A percentile compares a stretch with the other conserved stretches of the same genome.
Evolutionary conservation across 495 filamentous ascomycete species (phyloP).

Genomic region (Penicillium samsonianum): DNA sequence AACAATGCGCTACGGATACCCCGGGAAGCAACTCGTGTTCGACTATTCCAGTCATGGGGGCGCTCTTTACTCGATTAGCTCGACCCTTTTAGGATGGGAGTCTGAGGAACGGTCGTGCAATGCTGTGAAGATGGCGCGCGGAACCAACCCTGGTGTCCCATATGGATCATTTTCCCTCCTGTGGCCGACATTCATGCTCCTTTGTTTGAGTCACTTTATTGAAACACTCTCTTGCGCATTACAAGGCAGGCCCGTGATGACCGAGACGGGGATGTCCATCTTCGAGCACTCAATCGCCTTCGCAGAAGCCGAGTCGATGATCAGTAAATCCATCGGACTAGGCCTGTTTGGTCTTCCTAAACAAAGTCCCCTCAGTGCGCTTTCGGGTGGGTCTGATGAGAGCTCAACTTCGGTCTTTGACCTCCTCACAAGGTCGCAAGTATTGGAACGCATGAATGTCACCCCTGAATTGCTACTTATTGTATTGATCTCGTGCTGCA

Average conservation of each 20-base stretch:
- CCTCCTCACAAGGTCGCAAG: conserved; percentile 43
- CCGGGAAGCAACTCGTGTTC: conserved; percentile 63
- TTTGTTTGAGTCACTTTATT: conserved; percentile 84
- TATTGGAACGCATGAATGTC: conserved; percentile 68
- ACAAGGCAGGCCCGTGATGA: conserved; percentile 75
- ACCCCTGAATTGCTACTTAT: conserved; percentile 88
- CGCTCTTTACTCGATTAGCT: conserved; percentile 69
- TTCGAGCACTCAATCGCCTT: conserved; percentile 97
- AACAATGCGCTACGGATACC: conserved; percentile 69
- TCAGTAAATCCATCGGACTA: conserved; percentile 72
- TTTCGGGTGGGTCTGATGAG: conserved; percentile 19
- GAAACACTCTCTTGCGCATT: conserved; percentile 85
- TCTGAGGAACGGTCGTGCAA: conserved; percentile 69
- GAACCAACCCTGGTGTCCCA: conserved; percentile 47
- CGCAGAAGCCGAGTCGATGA: conserved; percentile 87
- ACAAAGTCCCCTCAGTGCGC: conserved; percentile 32
- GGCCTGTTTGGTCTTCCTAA: conserved; percentile 59
- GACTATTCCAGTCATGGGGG: conserved; percentile 73
- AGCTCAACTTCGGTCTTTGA: conserved; percentile 34
- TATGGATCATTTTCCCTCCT: conserved; percentile 77
- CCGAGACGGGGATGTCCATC: conserved; percentile 93
- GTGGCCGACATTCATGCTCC: conserved; percentile 82
- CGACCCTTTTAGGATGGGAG: conserved; percentile 65
- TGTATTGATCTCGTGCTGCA: conserved; percentile 81
- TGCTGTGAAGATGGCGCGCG: conserved; percentile 68